A percentile compares a stretch with the other conserved stretches of the same genome.
phyloP scores from a whole-genome alignment of 2,329 filamentous ascomycete species.

The Gnomoniopsis smithogilvyi region DNA sequence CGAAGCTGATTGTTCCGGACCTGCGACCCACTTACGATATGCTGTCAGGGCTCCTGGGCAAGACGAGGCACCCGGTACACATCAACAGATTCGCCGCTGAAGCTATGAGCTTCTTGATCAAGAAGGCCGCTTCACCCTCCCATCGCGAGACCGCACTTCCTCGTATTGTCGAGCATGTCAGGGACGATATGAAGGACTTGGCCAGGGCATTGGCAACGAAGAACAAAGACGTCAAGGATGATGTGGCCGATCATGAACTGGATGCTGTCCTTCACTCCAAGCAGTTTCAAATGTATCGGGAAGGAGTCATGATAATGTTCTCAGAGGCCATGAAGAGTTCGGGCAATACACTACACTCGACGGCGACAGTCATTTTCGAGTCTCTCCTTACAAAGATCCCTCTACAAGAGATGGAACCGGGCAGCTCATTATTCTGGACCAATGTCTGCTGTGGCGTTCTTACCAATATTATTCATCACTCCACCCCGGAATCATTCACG shows the following conservation, averaged over 20 bases:
- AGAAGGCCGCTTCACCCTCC: slow-evolving; percentile 78
- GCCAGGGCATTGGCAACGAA: slow-evolving; percentile 10
- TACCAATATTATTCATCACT: slow-evolving; percentile 80
- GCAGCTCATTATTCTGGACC: slow-evolving; percentile 50
- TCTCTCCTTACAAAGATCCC: slow-evolving; percentile 50
- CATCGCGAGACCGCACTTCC: slow-evolving; percentile 71
- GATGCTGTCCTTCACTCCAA: slow-evolving; percentile 42
- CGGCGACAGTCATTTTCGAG: slow-evolving; percentile 50
- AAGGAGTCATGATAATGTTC: slow-evolving; percentile 90
- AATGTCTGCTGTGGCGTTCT: slow-evolving; percentile 73
- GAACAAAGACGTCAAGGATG: not conserved
- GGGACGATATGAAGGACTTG: slow-evolving; percentile 59
- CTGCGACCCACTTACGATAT: slow-evolving; percentile 80
- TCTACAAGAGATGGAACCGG: slow-evolving; percentile 45
- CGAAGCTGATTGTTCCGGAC: slow-evolving; percentile 80
- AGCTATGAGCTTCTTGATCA: slow-evolving; percentile 87
- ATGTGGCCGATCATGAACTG: slow-evolving; percentile 11
- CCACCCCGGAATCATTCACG: slow-evolving; percentile 68
- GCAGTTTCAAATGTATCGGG: slow-evolving; percentile 68
- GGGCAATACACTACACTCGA: slow-evolving; percentile 57
- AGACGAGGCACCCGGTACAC: slow-evolving; percentile 76
- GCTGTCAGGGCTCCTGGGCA: slow-evolving; percentile 81
- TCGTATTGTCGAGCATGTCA: slow-evolving; percentile 67
- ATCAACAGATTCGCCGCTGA: slow-evolving; percentile 92
- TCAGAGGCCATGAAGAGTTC: slow-evolving; percentile 73